Conservation (phyloP, 2,329 filamentous ascomycete species). For the Grosmannia clavigera region DNA sequence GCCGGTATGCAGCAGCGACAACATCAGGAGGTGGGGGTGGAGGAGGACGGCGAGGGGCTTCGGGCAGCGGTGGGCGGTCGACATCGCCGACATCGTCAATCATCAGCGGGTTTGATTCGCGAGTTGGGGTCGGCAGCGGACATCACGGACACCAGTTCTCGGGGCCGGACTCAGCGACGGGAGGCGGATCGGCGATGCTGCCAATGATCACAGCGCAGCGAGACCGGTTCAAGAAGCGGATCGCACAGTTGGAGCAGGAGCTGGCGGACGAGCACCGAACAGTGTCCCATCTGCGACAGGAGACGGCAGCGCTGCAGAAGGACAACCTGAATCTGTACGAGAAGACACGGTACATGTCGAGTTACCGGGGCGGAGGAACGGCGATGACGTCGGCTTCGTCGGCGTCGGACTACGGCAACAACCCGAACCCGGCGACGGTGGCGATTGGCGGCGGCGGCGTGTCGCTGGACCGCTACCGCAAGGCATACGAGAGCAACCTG, state of each 20-base stretch:
- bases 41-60: slow-evolving; percentile 29
- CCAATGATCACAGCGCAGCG: slow-evolving; percentile 98
- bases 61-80: slow-evolving; percentile 33
- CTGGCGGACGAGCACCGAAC: slow-evolving; percentile 72
- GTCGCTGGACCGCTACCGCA: slow-evolving; percentile 72
- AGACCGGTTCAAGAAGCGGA: slow-evolving; percentile 96
- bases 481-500: slow-evolving; percentile 88
- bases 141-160: background rate
- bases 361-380: slow-evolving; percentile 51
- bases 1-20: slow-evolving; percentile 52
- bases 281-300: slow-evolving; percentile 76
- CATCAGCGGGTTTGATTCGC: slow-evolving; percentile 87
- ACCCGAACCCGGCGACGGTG: slow-evolving; percentile 64
- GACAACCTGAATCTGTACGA: slow-evolving; percentile 95
- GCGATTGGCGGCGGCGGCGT: slow-evolving; percentile 40
- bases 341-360: slow-evolving; percentile 92
- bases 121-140: slow-evolving; percentile 21
- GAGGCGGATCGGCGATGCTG: slow-evolving; percentile 73
- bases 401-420: slow-evolving; percentile 51
- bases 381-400: slow-evolving; percentile 42
- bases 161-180: slow-evolving; percentile 26
- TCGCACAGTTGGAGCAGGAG: slow-evolving; percentile 79
- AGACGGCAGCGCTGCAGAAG: slow-evolving; percentile 83
- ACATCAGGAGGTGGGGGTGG: slow-evolving; percentile 37
- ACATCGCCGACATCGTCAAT: slow-evolving; percentile 94